These are phyloP conservation scores for Stagonosporopsis vannaccii DNA, from an alignment of 2,329 filamentous ascomycete genomes.

Conservation along the genomic window DNA sequence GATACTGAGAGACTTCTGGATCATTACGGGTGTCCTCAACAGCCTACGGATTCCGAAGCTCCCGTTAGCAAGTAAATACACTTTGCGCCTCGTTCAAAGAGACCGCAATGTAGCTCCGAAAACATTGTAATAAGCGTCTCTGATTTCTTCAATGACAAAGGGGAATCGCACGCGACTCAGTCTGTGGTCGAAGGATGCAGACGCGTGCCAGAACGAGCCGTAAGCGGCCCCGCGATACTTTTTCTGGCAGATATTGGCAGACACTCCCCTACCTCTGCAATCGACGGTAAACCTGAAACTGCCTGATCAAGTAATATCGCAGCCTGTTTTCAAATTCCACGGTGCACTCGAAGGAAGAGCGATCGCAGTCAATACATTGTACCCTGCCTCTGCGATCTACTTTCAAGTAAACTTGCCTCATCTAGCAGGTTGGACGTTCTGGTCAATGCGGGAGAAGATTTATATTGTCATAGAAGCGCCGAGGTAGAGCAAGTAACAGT, in stretches of 20 bases:
- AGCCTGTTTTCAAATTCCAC: neutral
- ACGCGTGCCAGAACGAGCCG: neutral
- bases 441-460: neutral
- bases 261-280: conserved; percentile 9
- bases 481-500: neutral
- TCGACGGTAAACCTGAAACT: conserved; percentile 1
- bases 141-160: neutral
- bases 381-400: conserved; percentile 4
- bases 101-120: neutral
- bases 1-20: neutral
- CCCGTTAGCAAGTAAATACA: neutral
- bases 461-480: neutral
- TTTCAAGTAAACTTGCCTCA: neutral
- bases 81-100: neutral
- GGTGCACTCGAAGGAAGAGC: conserved; percentile 1
- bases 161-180: neutral
- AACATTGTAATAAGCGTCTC: too few species aligned
- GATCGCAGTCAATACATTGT: neutral
- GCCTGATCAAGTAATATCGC: neutral
- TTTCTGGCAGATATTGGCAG: conserved; percentile 4
- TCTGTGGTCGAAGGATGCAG: neutral
- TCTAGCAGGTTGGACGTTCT: neutral
- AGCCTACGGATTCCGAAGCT: neutral
- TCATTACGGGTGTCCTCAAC: neutral
- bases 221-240: neutral